A percentile compares a stretch with the other conserved stretches of the same genome.
Evolutionary conservation across 2,329 filamentous ascomycete species (phyloP).

Genomic region (Metarhizium guizhouense): DNA sequence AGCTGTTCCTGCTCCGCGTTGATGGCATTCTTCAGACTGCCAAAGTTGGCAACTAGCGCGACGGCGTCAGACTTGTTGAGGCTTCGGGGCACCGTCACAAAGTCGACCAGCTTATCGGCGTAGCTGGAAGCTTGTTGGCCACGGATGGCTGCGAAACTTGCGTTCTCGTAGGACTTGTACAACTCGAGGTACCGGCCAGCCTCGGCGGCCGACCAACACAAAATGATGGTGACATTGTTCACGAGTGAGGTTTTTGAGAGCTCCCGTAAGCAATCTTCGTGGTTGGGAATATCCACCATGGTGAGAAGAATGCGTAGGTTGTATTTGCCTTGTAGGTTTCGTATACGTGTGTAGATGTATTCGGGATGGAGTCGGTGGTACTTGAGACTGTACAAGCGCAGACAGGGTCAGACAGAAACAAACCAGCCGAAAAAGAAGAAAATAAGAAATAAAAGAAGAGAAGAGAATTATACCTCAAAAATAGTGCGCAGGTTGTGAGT

Average conservation of each 20-base stretch:
- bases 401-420: not conserved
- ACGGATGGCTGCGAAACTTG: constrained; percentile 69
- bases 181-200: constrained; percentile 89
- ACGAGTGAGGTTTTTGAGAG: constrained; percentile 86
- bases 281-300: constrained; percentile 92
- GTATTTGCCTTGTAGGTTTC: constrained; percentile 75
- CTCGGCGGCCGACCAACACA: constrained; percentile 92
- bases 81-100: constrained; percentile 80
- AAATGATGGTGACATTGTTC: constrained; percentile 83
- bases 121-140: constrained; percentile 79
- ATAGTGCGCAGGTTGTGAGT: constrained; percentile 79
- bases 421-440: not conserved
- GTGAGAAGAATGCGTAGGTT: constrained; percentile 76
- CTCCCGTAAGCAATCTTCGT: constrained; percentile 82
- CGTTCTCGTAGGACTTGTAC: constrained; percentile 91
- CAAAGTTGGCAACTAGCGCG: constrained; percentile 83
- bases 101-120: constrained; percentile 79
- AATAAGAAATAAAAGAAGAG: no score
- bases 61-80: constrained; percentile 95
- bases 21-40: constrained; percentile 75
- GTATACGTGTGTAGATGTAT: constrained; percentile 93
- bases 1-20: constrained; percentile 86
- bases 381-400: constrained; percentile 53
- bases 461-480: constrained; percentile 48
- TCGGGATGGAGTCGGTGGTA: constrained; percentile 96